Evolutionary conservation across 164 flowering plant genomes (phyloP), one percentile per base, ranked within the genome.

Genomic region (Houttuynia cordata): DNA sequence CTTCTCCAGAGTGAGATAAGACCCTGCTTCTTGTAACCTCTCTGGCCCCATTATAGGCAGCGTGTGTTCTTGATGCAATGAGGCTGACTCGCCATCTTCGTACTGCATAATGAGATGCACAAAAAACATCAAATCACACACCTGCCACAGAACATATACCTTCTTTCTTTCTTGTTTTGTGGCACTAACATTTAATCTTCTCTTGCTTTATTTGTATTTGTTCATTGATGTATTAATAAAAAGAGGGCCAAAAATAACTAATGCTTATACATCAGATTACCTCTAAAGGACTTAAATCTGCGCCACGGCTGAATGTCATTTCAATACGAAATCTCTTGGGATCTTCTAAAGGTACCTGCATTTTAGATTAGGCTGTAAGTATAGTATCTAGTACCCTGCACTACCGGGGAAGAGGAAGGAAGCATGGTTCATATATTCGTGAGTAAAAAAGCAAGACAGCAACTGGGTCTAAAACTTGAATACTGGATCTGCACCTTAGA

Each of bases 1-100:
- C 73, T 70, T 86, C 56, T 86, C 95, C 49, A 91, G 67, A 13
- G 99, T 87, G 41, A 88, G 83, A 73, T 77, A 88, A 8, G 99
- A 81, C n/a, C 85, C 93, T 4, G 77, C 81, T 71, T 94, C 99
- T 74, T 91, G 97, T 64, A 94, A 75, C 79, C 99, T 91, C 68
- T 94, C 99, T 51, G 97, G 96, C 14, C 97, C 99, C 88, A 81
- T 94, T 64, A 94, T 91, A 10, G 99, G 97, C 58, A 91, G 76
- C 7, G 95, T 91, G 67, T 94, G 99, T 71, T 94, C 99, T 68
- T 85, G 94, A 67, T 80, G 96, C 79, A 88, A 72, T 39, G 83
- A 82, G 53, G 86, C 73, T 25, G 91, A 87, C 67, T 81, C 83
- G 19, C 76, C 77, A 65, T 85, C 96, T 20, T 81, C 74, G 63